Percentiles rank a stretch among this genome's conserved stretches.
Conservation (phyloP, 2,329 filamentous ascomycete genomes). For the Knufia fluminis region DNA sequence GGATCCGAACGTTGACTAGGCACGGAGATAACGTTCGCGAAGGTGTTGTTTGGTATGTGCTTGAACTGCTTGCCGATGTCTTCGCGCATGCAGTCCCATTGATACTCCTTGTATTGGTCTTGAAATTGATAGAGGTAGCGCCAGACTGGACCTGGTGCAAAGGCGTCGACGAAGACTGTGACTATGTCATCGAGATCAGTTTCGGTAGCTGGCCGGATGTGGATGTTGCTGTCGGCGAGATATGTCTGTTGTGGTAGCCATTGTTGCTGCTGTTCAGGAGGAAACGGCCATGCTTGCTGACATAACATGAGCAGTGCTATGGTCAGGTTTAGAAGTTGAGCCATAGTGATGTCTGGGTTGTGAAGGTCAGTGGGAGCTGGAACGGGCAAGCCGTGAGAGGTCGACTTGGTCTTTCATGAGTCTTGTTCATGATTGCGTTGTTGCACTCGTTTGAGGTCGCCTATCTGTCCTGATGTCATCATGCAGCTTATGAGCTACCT, state of each 20-base stretch:
- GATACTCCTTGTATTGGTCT: neutral
- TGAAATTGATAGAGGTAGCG: neutral
- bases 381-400: no score
- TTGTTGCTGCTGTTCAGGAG: neutral
- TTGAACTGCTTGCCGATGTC: neutral
- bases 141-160: neutral
- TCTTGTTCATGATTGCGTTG: no score
- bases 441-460: no score
- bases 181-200: conserved; percentile 7
- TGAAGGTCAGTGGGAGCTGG: no score
- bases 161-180: conserved; percentile 4
- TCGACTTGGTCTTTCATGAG: no score
- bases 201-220: conserved; percentile 1
- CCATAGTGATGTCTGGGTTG: no score
- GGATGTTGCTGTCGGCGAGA: neutral
- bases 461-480: no score
- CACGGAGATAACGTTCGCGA: conserved; percentile 5
- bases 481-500: no score
- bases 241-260: neutral
- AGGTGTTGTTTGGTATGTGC: neutral
- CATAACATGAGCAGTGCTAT: neutral
- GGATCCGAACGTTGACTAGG: neutral
- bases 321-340: no score
- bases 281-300: neutral
- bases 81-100: conserved; percentile 3